Evolutionary conservation across 1,139 yeast genomes (phyloP), one percentile per base, ranked within the genome.

Genomic region (Geotrichum candidum): DNA sequence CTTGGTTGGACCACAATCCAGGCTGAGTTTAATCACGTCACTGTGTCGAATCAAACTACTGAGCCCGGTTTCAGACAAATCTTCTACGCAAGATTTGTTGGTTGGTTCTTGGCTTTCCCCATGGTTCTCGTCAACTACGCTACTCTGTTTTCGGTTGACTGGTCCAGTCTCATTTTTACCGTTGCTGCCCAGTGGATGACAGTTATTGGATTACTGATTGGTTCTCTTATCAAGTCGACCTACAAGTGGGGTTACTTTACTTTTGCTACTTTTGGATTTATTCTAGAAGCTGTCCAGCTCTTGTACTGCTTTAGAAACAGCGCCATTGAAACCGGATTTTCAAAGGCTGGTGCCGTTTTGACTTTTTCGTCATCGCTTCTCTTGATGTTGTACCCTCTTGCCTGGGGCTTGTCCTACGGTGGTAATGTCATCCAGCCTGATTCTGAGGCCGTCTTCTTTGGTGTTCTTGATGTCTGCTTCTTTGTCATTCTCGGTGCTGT

Each of bases 31-130:
- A 74, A 80, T 67, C 87, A 84, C 72, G 82, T 80, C 33, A 74
- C 75, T 35, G 77, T 79, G 53, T 53, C 64, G 48, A 65, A 68
- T 51, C 71, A 74, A 60, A 60, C 65, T 22, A 72, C 65, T 52
- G 76, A 71, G 52, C 76, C 80, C 48, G 80, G 78, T 63, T 72
- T 73, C 54, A 82, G 91, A 76, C 18, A 18, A 18, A 18, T 18
- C 18, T 18, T 18, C 18, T 18, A 18, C 18, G 18, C 18, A 18
- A 18, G 85, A 71, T 86, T 78, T 70, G 79, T 87, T 68, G 90
- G 87, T 60, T 87, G 87, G 86, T 85, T 86, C 74, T 75, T 85
- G 70, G 78, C 84, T 46, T 84, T 82, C 77, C 88, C 88, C 62
- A 77, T 82, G 67, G 77, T 79, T 52, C 73, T 84, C 63, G 70